Base-by-base conservation (phyloP, 2,329 filamentous ascomycete species). In the Botrytis cinerea region DNA sequence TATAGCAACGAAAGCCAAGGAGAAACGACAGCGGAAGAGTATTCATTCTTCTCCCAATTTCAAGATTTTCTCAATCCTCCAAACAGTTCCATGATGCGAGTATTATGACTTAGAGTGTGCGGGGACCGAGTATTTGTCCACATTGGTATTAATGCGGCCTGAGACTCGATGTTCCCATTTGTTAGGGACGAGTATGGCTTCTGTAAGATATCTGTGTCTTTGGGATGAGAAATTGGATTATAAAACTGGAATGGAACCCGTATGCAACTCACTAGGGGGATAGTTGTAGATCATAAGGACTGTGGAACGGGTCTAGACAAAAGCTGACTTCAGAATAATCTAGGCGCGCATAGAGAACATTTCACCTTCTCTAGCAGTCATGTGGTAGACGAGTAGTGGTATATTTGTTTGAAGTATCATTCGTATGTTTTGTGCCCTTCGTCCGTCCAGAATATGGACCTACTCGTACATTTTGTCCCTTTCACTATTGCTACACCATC, bases 381-480 rank as follows among this genome's bases (percentile, higher is more conserved):
- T 25, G 6, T 8, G 4, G 28, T n/a, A 43, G 35, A n/a, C 43
- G n/a, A 28, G 10, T 18, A 57, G 40, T 59, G n/a, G 16, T n/a
- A 32, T 9, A 7, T 45, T 57, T 16, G 18, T 38, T 57, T 43
- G 66, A 69, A 48, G 48, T 69, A 69, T 57, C 48, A 57, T 43
- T n/a, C 51, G n/a, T 69, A 59, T 57, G 10, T 69, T 43, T 69
- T 57, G 18, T 69, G 54, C 35, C 51, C 66, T 18, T 57, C 38
- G n/a, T 51, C 28, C 48, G 48, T 45, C 66, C 66, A 69, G 28
- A 57, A 57, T 18, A 1, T 57, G 35, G 66, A 69, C 20, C 48
- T 69, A 69, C n/a, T 69, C 18, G 6, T 69, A 69, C 66, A 69
- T 32, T 69, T 68, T 69, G n/a, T 45, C 54, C n/a, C 35, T 32